Percentiles rank a stretch among this genome's conserved stretches.
Evolutionary conservation across 2,329 filamentous ascomycete genomes (phyloP).

Genomic region (Biscogniauxia sp.): DNA sequence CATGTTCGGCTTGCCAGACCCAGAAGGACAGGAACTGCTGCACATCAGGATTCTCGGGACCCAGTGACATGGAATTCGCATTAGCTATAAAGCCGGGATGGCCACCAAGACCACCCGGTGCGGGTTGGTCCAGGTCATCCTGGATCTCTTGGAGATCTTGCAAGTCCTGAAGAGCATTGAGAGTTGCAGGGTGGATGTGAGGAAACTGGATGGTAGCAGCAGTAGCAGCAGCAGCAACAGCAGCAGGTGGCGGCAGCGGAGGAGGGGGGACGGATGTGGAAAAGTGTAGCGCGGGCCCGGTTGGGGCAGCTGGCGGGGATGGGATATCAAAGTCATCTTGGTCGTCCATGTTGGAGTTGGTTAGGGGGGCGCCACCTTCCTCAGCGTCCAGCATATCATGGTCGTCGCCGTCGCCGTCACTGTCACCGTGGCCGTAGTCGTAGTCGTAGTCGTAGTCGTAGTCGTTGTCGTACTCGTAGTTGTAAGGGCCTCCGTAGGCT

Average conservation of each 20-base stretch:
- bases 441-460: constrained; percentile 1
- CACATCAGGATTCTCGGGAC: constrained; percentile 49
- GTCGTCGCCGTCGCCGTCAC: constrained; percentile 15
- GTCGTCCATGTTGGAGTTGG: constrained; percentile 22
- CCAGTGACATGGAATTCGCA: constrained; percentile 36
- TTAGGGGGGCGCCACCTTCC: constrained; percentile 27
- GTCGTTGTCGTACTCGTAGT: constrained; percentile 3
- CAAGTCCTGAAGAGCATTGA: background rate
- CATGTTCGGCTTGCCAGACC: constrained; percentile 34
- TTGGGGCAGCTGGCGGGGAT: background rate
- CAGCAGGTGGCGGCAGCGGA: background rate
- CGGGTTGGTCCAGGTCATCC: constrained; percentile 16
- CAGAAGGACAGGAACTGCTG: constrained; percentile 51
- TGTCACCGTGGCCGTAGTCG: constrained; percentile 3
- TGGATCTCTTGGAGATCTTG: constrained; percentile 12
- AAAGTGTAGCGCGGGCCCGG: background rate
- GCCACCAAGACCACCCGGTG: constrained; percentile 10
- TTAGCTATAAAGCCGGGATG: constrained; percentile 34
- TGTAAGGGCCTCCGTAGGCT: background rate
- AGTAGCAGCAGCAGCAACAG: no score
- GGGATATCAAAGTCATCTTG: constrained; percentile 1
- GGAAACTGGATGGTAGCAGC: background rate
- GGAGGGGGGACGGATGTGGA: background rate
- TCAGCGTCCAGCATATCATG: constrained; percentile 26
- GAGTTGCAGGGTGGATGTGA: background rate